phyloP scores from a whole-genome alignment of 2,329 filamentous ascomycete species.

The Fusarium torreyae region DNA sequence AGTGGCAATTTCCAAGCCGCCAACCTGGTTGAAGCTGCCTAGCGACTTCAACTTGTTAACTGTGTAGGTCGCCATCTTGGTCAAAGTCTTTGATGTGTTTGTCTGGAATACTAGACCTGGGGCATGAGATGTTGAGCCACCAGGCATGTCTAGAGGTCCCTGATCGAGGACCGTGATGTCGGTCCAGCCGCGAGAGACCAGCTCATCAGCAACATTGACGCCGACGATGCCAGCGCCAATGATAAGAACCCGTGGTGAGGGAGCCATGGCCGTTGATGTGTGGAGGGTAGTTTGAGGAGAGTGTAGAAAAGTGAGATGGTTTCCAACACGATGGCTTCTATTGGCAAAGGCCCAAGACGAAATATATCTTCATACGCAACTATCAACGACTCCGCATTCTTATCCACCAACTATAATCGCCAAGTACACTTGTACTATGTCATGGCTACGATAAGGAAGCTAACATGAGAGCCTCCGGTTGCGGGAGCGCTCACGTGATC shows the following conservation, averaged over 20 bases:
- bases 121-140: constrained; percentile 76
- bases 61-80: constrained; percentile 72
- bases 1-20: constrained; percentile 74
- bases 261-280: constrained; percentile 30
- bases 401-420: constrained; percentile 18
- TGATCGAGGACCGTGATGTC: constrained; percentile 77
- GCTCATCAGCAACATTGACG: constrained; percentile 74
- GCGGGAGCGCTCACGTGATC: constrained; percentile 45
- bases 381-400: constrained; percentile 28
- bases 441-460: constrained; percentile 41
- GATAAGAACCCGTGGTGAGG: constrained; percentile 66
- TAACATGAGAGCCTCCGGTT: constrained; percentile 42
- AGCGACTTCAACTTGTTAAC: constrained; percentile 72
- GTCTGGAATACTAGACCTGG: constrained; percentile 77
- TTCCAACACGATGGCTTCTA: constrained; percentile 32
- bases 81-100: constrained; percentile 71
- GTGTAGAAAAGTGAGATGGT: constrained; percentile 17
- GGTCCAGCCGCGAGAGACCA: constrained; percentile 73
- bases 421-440: constrained; percentile 30
- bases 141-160: constrained; percentile 73
- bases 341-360: constrained; percentile 33
- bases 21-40: constrained; percentile 74
- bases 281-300: constrained; percentile 1
- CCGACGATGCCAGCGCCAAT: constrained; percentile 77
- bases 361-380: constrained; percentile 38